Percentiles rank a stretch among this genome's conserved stretches.
These are phyloP conservation scores for Halophytophthora polymorphica DNA, from an alignment of 352 stramenopile genomes.

Conservation along the genomic window DNA sequence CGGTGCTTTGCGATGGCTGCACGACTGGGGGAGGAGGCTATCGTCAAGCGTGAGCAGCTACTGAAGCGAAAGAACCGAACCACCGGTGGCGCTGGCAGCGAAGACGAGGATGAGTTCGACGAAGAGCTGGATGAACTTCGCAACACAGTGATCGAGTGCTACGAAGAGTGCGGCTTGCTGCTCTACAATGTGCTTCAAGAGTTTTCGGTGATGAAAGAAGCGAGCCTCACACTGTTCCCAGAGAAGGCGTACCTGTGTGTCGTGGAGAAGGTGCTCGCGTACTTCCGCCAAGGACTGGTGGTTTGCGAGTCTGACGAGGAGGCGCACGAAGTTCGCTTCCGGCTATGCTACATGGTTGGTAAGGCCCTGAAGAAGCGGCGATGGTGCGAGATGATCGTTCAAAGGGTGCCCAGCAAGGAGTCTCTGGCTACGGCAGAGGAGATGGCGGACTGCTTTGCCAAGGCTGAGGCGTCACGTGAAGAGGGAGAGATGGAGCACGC, in stretches of 20 bases:
- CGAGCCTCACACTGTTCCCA: slow-evolving; percentile 24
- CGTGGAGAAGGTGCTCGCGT: slow-evolving; percentile 22
- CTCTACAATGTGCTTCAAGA: slow-evolving; percentile 76
- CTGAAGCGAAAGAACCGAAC: slow-evolving; percentile 5
- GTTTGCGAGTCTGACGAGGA: slow-evolving; percentile 31
- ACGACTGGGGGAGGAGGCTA: slow-evolving; percentile 22
- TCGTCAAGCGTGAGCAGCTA: slow-evolving; percentile 11
- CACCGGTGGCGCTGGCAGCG: slow-evolving; percentile 5
- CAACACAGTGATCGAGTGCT: slow-evolving; percentile 48
- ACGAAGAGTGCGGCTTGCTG: slow-evolving; percentile 70
- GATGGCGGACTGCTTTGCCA: slow-evolving; percentile 52
- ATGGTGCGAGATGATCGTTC: slow-evolving; percentile 21
- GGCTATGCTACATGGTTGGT: slow-evolving; percentile 70
- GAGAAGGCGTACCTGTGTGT: slow-evolving; percentile 25
- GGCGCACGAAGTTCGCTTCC: slow-evolving; percentile 55
- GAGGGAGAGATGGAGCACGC: slow-evolving; percentile 66
- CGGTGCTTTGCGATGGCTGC: slow-evolving; percentile 69
- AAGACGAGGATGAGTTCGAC: slow-evolving; percentile 17
- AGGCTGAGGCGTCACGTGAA: slow-evolving; percentile 51
- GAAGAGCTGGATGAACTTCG: slow-evolving; percentile 30
- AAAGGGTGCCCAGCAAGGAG: slow-evolving; percentile 9
- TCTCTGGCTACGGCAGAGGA: slow-evolving; percentile 16
- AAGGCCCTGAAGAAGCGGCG: slow-evolving; percentile 69
- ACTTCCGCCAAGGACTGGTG: slow-evolving; percentile 39
- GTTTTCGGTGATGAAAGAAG: slow-evolving; percentile 46